phyloP scores from a whole-genome alignment of 345 rosid genomes.

The Gossypium ekmanianum region DNA sequence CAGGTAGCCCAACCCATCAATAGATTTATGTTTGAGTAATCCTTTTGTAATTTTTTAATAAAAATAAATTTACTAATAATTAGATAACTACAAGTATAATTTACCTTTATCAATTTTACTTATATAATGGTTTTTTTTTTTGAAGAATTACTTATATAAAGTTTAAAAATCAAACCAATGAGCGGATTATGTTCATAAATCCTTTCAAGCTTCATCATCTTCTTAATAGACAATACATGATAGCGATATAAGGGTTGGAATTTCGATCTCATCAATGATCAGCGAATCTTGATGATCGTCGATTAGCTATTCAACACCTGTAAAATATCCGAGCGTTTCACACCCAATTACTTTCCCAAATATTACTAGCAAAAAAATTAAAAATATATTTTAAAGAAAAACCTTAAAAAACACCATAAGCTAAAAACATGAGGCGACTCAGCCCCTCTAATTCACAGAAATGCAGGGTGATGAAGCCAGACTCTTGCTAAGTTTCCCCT shows the following conservation, averaged over 20 bases:
- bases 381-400: background rate
- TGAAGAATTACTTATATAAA: too few species aligned
- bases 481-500: constrained; percentile 62
- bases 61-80: too few species aligned
- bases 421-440: background rate
- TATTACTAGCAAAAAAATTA: background rate
- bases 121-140: too few species aligned
- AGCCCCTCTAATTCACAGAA: constrained; percentile 14
- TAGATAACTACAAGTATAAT: too few species aligned
- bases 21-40: too few species aligned
- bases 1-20: fast-evolving
- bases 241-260: background rate
- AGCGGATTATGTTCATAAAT: too few species aligned
- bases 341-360: constrained; percentile 1
- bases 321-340: background rate
- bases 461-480: constrained; percentile 85
- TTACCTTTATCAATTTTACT: too few species aligned
- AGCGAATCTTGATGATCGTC: background rate
- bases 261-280: background rate
- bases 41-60: fast-evolving
- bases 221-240: background rate
- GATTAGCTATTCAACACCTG: constrained; percentile 5
- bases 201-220: too few species aligned
- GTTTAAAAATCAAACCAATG: too few species aligned
- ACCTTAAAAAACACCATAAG: background rate